These are phyloP conservation scores for Phytophthora crassamura DNA, from an alignment of 352 stramenopile genomes.

Conservation along the genomic window DNA sequence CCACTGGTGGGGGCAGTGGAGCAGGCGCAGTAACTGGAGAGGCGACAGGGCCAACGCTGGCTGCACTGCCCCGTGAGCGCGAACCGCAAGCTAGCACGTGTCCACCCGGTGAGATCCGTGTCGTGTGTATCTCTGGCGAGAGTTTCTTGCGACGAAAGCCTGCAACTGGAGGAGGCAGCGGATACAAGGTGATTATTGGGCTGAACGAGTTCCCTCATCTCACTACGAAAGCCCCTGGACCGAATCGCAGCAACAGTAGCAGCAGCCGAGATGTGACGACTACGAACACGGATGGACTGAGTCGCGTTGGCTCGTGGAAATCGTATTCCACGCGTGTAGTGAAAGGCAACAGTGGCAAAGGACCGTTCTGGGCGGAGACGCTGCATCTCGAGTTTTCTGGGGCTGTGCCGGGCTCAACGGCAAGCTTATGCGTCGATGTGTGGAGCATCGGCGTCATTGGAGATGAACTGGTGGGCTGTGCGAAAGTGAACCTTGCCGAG, in stretches of 20 bases:
- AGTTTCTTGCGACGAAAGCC: conserved; percentile 39
- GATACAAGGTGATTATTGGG: conserved; percentile 71
- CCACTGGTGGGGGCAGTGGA: conserved; percentile 39
- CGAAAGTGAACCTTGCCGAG: conserved; percentile 80
- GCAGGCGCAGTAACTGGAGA: conserved; percentile 48
- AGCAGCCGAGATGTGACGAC: conserved; percentile 32
- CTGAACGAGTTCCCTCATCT: conserved; percentile 79
- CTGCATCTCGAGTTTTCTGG: conserved; percentile 79
- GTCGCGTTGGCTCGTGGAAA: conserved; percentile 62
- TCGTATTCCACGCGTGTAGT: conserved; percentile 69
- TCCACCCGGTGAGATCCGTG: conserved; percentile 80
- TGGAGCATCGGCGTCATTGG: conserved; percentile 81
- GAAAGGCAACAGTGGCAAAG: conserved; percentile 56
- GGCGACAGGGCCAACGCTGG: conserved; percentile 42
- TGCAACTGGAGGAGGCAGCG: conserved; percentile 56
- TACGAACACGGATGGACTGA: conserved; percentile 48
- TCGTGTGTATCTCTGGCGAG: conserved; percentile 80
- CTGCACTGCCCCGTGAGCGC: conserved; percentile 70
- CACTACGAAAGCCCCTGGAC: conserved; percentile 50
- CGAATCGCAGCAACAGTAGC: conserved; percentile 18
- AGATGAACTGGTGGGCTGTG: conserved; percentile 78
- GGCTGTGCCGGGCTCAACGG: conserved; percentile 75
- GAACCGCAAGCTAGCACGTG: conserved; percentile 65
- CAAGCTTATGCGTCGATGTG: conserved; percentile 77
- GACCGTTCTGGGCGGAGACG: conserved; percentile 83